These are phyloP conservation scores for Termitomyces sp. DNA, from an alignment of 768 basidiomycete species.

Conservation along the genomic window DNA sequence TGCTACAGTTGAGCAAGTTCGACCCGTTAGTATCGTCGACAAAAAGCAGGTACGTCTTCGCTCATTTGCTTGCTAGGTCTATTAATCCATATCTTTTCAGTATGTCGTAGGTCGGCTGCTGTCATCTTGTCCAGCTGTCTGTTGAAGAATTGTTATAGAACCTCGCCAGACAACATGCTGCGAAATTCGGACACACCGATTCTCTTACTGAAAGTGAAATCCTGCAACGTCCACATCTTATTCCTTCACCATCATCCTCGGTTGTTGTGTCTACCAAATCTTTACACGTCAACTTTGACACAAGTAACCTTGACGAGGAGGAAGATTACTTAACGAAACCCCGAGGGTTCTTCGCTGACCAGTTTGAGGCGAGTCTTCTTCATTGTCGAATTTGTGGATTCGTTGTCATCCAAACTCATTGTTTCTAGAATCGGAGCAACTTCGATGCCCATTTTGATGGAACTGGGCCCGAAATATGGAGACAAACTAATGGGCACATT, in stretches of 20 bases:
- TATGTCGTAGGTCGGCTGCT: slow-evolving; percentile 52
- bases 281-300: slow-evolving; percentile 30
- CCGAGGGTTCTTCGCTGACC: slow-evolving; percentile 91
- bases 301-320: slow-evolving; percentile 27
- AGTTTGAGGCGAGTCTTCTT: slow-evolving; percentile 62
- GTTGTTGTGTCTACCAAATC: slow-evolving; percentile 52
- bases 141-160: slow-evolving; percentile 47
- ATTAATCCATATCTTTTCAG: slow-evolving; percentile 23
- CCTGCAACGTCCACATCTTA: slow-evolving; percentile 20
- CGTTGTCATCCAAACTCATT: background rate
- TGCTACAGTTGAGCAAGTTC: slow-evolving; percentile 82
- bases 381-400: background rate
- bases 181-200: slow-evolving; percentile 56
- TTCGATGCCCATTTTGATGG: slow-evolving; percentile 84
- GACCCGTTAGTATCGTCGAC: slow-evolving; percentile 96
- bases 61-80: background rate
- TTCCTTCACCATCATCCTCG: slow-evolving; percentile 40
- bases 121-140: background rate
- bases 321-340: slow-evolving; percentile 46
- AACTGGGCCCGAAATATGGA: slow-evolving; percentile 94
- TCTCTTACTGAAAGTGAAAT: slow-evolving; percentile 18
- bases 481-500: slow-evolving; percentile 78
- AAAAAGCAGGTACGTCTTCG: slow-evolving; percentile 72
- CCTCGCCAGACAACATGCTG: slow-evolving; percentile 75
- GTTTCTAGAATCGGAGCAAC: slow-evolving; percentile 74